phyloP scores from a whole-genome alignment of 805 yeast species.

The Priceomyces castillae region DNA sequence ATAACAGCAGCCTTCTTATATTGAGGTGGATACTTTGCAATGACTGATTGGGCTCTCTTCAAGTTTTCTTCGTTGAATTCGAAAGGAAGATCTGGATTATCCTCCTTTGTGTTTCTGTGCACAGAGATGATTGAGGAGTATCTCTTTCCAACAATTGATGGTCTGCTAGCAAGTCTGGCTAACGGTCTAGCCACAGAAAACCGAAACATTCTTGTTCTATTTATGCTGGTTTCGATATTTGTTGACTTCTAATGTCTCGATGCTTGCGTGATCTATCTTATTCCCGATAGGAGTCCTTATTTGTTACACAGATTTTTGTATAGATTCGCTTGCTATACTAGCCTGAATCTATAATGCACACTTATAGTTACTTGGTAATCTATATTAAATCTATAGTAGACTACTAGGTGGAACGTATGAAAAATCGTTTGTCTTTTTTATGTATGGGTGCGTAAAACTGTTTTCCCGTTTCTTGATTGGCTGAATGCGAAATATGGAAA shows the following conservation, averaged over 20 bases:
- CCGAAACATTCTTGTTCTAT: neutral
- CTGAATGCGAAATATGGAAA: neutral
- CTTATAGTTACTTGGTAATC: neutral
- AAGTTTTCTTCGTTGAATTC: conserved; percentile 67
- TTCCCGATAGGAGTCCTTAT: neutral
- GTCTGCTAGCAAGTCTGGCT: neutral
- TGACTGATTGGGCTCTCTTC: conserved; percentile 66
- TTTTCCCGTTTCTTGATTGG: conserved; percentile 8
- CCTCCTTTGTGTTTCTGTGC: conserved; percentile 69
- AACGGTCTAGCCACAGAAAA: neutral
- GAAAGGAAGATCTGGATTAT: conserved; percentile 67
- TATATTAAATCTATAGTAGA: neutral
- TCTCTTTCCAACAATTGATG: conserved; percentile 20
- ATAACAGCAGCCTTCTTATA: conserved; percentile 85
- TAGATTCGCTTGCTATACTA: neutral
- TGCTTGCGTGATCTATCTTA: neutral
- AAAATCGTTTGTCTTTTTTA: conserved; percentile 1
- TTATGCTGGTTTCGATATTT: neutral
- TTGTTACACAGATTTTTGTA: neutral
- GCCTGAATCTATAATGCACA: neutral
- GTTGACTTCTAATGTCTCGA: neutral
- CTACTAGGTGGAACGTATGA: neutral
- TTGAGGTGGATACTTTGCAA: conserved; percentile 80
- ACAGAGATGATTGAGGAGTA: conserved; percentile 49
- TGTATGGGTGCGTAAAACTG: conserved; percentile 9